Conservation (phyloP, 1,139 yeast species). For the Magnusiomyces magnusii region DNA sequence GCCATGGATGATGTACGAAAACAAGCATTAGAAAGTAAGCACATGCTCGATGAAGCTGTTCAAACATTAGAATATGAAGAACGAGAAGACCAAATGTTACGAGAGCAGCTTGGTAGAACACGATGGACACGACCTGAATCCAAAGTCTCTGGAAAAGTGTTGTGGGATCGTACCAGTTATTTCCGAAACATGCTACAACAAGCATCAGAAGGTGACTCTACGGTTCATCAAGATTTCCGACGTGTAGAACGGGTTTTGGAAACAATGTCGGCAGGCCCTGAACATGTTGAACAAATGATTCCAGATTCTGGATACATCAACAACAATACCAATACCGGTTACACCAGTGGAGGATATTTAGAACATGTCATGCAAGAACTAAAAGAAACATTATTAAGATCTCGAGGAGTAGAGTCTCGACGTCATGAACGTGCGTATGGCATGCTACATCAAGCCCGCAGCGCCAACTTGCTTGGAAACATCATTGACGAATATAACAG, state of each 20-base stretch:
- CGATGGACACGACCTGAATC: slow-evolving; percentile 39
- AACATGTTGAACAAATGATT: slow-evolving; percentile 39
- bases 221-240: slow-evolving; percentile 40
- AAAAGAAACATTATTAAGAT: slow-evolving; percentile 34
- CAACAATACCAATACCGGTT: slow-evolving; percentile 21
- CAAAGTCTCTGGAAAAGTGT: slow-evolving; percentile 25
- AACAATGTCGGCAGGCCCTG: slow-evolving; percentile 40
- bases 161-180: slow-evolving; percentile 38
- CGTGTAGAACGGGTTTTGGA: slow-evolving; percentile 41
- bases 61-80: slow-evolving; percentile 45
- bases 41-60: slow-evolving; percentile 40
- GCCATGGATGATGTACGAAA: slow-evolving; percentile 42
- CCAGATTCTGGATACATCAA: slow-evolving; percentile 44
- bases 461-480: slow-evolving; percentile 27
- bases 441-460: slow-evolving; percentile 27
- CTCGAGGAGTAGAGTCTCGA: slow-evolving; percentile 26
- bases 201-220: slow-evolving; percentile 56
- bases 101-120: slow-evolving; percentile 41
- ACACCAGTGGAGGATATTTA: slow-evolving; percentile 31
- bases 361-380: slow-evolving; percentile 38
- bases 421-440: slow-evolving; percentile 25
- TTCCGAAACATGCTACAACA: slow-evolving; percentile 46
- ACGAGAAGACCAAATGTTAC: slow-evolving; percentile 48
- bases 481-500: slow-evolving; percentile 20
- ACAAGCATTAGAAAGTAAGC: slow-evolving; percentile 38